Evolutionary conservation across 2,329 filamentous ascomycete species (phyloP).

Genomic region (Colletotrichum tropicicola): DNA sequence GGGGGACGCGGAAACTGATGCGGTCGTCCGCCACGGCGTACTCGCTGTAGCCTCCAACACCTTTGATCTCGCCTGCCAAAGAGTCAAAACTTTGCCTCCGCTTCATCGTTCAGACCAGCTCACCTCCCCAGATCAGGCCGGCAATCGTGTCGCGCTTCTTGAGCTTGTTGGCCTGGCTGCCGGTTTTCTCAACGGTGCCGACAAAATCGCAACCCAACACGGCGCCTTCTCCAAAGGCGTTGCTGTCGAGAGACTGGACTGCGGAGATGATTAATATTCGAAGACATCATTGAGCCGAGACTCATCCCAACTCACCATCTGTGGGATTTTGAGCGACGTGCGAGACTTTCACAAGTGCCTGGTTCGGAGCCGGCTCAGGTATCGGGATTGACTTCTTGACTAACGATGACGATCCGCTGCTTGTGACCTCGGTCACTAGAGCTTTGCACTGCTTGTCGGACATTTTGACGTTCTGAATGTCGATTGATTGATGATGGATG

Average conservation of each 20-base stretch:
- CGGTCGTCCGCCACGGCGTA: constrained; percentile 49
- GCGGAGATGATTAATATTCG: background rate
- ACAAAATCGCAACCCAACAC: constrained; percentile 48
- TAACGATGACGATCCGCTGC: background rate
- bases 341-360: constrained; percentile 35
- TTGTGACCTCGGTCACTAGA: constrained; percentile 5
- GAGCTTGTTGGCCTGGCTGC: constrained; percentile 31
- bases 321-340: constrained; percentile 39
- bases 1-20: constrained; percentile 50
- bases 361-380: constrained; percentile 23
- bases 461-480: background rate
- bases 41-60: constrained; percentile 48
- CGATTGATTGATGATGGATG: background rate
- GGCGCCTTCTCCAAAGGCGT: constrained; percentile 46
- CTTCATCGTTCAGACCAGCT: background rate
- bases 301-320: constrained; percentile 28
- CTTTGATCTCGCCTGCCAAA: constrained; percentile 36
- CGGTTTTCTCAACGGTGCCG: constrained; percentile 44
- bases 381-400: constrained; percentile 10
- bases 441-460: background rate
- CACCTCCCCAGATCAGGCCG: constrained; percentile 40
- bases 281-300: background rate
- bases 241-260: constrained; percentile 45
- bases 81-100: background rate
- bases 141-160: constrained; percentile 34